Conservation (phyloP, 352 stramenopile species). For the Phytopythium cucurbitacearum region DNA sequence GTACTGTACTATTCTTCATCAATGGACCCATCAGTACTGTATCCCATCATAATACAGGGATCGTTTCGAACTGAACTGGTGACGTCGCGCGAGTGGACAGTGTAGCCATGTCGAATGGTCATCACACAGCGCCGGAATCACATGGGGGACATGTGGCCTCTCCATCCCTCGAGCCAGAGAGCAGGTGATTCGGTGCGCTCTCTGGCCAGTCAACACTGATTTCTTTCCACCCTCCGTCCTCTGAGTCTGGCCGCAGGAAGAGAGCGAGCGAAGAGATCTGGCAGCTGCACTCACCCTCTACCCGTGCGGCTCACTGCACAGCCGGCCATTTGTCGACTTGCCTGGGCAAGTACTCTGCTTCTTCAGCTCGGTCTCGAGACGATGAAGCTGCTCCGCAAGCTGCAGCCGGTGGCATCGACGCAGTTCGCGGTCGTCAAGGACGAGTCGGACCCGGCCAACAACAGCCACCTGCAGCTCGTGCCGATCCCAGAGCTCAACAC, state of each 20-base stretch:
- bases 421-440: constrained; percentile 4
- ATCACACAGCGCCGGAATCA: too few relatives aligned
- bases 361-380: not conserved
- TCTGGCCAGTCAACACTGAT: too few relatives aligned
- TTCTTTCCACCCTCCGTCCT: too few relatives aligned
- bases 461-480: not conserved
- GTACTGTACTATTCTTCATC: not conserved
- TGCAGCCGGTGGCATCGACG: constrained; percentile 8
- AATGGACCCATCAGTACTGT: constrained; percentile 3
- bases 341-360: not conserved
- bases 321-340: constrained; percentile 1
- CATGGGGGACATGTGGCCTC: too few relatives aligned
- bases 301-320: not conserved
- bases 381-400: constrained; percentile 15
- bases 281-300: not conserved
- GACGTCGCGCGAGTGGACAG: too few relatives aligned
- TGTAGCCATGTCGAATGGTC: too few relatives aligned
- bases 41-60: not conserved
- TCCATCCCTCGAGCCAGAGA: too few relatives aligned
- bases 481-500: not conserved
- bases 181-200: too few relatives aligned
- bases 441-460: not conserved
- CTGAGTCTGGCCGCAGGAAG: not conserved
- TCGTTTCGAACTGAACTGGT: too few relatives aligned
- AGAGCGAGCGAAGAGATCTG: not conserved